Evolutionary conservation across 1,284 basidiomycete genomes (phyloP), one percentile per base, ranked within the genome.

Genomic region (Trametes polyzona): DNA sequence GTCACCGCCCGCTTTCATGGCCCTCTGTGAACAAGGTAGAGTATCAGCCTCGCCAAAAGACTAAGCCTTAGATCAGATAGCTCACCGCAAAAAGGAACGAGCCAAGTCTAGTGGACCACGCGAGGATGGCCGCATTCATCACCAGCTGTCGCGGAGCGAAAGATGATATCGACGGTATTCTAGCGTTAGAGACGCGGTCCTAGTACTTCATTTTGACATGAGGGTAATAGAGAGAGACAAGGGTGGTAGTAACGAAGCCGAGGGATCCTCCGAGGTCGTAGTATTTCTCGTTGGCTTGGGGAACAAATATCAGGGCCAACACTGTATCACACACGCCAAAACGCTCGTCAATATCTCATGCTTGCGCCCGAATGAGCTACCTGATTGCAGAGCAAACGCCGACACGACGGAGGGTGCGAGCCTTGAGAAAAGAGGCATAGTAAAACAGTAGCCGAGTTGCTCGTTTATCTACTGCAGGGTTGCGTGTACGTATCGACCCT

Each of bases 81-180:
- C 78, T 62, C 65, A 87, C 87, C 63, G 73, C 70, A 39, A 80
- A 78, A 35, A 92, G 74, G 70, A 88, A 92, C 26, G 70, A 75
- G 29, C 88, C 90, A 1, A 93, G 76, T 23, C 90, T 73, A 0
- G 76, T 69, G 11, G 80, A 81, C 90, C 89, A 92, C 9, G 89
- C 67, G 5, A 79, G 74, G 23, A 80, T 73, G 40, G 83, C 79
- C 7, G 77, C 79, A 52, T 73, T 82, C 55, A 87, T 65, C 30
- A 89, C 67, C n/a, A 86, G 63, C 67, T 89, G 87, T 14, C 87
- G 73, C 1, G 84, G 81, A 14, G 83, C 81, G 61, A 90, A 84
- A 16, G 76, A 74, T 6, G 75, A 74, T 6, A 85, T 55, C 1
- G 74, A 53, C 1, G 84, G 82, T 12, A 83, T 66, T 1, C 74